Evolutionary conservation across 2,329 filamentous ascomycete species (phyloP).

Genomic region (Zasmidium cellare): DNA sequence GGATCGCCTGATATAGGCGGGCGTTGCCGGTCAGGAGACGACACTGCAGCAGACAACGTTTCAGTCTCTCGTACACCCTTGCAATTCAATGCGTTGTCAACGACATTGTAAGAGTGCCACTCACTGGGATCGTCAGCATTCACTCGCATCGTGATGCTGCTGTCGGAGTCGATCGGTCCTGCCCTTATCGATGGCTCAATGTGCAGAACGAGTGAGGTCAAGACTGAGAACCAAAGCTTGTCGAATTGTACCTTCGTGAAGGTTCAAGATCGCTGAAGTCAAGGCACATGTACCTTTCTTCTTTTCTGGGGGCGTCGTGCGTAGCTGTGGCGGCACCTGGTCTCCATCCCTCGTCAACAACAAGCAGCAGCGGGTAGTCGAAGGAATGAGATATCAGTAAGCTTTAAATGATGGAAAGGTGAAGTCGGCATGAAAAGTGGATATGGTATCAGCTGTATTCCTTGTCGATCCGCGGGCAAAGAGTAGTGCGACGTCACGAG

Average conservation of each 20-base stretch:
- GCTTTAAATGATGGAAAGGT: not conserved
- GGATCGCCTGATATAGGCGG: not conserved
- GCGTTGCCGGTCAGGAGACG: not conserved
- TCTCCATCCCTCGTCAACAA: too few species aligned
- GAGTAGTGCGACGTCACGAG: too few species aligned
- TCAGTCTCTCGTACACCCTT: not conserved
- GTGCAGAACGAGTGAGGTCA: not conserved
- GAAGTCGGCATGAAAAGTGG: not conserved
- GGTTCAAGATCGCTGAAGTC: too few species aligned
- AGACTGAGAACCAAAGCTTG: too few species aligned
- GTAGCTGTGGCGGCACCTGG: too few species aligned
- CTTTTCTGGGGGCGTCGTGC: too few species aligned
- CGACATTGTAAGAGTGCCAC: not conserved
- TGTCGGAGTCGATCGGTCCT: not conserved
- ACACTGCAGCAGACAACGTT: not conserved
- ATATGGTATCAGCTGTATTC: not conserved
- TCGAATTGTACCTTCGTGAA: too few species aligned
- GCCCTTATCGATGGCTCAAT: not conserved
- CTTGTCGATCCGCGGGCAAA: not conserved
- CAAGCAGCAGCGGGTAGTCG: not conserved
- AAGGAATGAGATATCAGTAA: not conserved
- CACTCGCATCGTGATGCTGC: not conserved
- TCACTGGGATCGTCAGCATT: not conserved
- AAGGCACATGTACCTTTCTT: too few species aligned
- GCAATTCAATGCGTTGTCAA: not conserved